Base-by-base conservation (phyloP, 1,139 yeast genomes). In the Lodderomyces metapsilosis region DNA sequence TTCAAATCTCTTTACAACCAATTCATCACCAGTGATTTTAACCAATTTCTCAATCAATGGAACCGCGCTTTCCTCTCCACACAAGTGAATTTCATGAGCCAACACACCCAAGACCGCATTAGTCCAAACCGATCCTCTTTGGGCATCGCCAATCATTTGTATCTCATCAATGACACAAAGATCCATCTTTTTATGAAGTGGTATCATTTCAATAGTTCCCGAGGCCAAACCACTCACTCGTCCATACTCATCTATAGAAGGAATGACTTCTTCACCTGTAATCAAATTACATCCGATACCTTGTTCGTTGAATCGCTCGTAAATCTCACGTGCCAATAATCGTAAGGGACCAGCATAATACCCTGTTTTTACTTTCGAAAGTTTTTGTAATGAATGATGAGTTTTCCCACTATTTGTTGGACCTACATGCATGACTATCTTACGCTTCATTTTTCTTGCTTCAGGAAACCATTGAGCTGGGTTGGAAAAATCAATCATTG, bases 361-460 rank as follows among this genome's bases (percentile, higher is more conserved):
- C 0, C 98, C 98, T n/a, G 83, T 74, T 32, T 78, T 71, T 8
- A 91, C 81, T n/a, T 62, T 54, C 50, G 81, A 80, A 36, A 92
- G 69, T 42, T 80, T 74, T 53, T 84, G 74, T 35, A 92, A 66
- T 0, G 98, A 96, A 38, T 79, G 76, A 57, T 87, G 86, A 0
- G 98, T 92, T 56, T 92, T 92, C n/a, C 99, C 99, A 52, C 94
- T 83, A 59, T 92, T 92, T 0, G 99, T 92, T 0, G 99, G 98
- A 0, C 99, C 99, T 15, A 92, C 88, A 59, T 92, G 99, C 80
- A 94, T 77, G 16, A 84, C 74, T 36, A 92, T 75, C 43, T 84
- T 84, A 33, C 99, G 71, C 49, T 80, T 82, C 69, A 89, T 71
- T 48, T 82, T 79, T 35, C 98, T 71, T 0, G 98, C 95, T 38